Percentiles rank a stretch among this genome's conserved stretches.
Conservation (phyloP, 2,329 filamentous ascomycete genomes). For the Alternaria brassicae region DNA sequence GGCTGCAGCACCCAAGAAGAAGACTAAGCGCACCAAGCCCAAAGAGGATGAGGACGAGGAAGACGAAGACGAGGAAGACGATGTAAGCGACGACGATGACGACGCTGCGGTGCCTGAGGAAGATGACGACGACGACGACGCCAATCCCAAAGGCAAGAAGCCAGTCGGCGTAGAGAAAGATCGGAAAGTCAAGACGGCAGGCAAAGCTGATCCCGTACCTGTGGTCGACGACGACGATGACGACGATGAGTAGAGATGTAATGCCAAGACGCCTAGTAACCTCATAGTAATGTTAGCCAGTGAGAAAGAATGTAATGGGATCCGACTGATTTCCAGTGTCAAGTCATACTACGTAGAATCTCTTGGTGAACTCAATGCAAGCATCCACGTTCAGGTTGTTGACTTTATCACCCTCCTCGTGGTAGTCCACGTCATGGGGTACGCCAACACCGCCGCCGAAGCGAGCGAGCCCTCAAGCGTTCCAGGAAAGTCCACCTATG, state of each 20-base stretch:
- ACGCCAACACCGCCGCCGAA: slow-evolving; percentile 66
- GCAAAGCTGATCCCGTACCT: slow-evolving; percentile 39
- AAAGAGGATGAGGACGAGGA: slow-evolving; percentile 42
- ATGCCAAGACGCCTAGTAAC: background rate
- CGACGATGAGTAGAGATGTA: slow-evolving; percentile 31
- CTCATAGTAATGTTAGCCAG: background rate
- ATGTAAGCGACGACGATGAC: slow-evolving; percentile 12
- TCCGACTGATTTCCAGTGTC: background rate
- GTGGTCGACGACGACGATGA: slow-evolving; percentile 43
- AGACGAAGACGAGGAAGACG: slow-evolving; percentile 41
- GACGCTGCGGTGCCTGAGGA: slow-evolving; percentile 27
- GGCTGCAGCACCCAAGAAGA: slow-evolving; percentile 45
- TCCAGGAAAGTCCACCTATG: slow-evolving; percentile 66
- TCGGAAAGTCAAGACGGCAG: slow-evolving; percentile 42
- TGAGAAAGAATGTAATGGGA: background rate
- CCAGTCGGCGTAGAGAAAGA: slow-evolving; percentile 44
- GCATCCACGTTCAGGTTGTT: slow-evolving; percentile 46
- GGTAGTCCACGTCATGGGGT: slow-evolving; percentile 46
- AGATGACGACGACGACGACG: slow-evolving; percentile 42
- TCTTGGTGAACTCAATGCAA: slow-evolving; percentile 61
- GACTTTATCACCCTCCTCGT: slow-evolving; percentile 46
- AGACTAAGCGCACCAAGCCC: slow-evolving; percentile 41
- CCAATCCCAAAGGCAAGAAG: slow-evolving; percentile 49
- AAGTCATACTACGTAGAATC: background rate
- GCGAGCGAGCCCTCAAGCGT: slow-evolving; percentile 69